phyloP scores from a whole-genome alignment of 139 green algal genomes.

The Monoraphidium neglectum region DNA sequence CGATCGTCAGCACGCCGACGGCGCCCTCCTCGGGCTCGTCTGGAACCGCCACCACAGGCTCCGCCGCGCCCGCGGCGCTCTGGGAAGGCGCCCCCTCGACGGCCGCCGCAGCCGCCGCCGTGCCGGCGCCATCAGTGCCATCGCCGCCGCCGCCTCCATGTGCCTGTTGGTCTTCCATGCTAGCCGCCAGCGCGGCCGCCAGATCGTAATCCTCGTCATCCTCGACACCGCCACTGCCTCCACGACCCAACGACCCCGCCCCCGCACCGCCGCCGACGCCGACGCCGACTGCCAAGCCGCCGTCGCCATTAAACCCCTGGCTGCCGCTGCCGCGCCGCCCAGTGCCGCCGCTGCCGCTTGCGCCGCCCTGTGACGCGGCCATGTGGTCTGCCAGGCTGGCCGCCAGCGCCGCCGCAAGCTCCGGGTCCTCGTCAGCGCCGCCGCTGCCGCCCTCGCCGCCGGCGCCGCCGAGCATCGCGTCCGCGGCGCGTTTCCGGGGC shows the following conservation, averaged over 20 bases:
- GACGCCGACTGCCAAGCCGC: neutral
- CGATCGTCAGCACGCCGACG: slow-evolving; percentile 5
- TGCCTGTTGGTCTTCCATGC: neutral
- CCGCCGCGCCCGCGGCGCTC: neutral
- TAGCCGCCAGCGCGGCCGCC: neutral
- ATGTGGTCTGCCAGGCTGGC: slow-evolving; percentile 46
- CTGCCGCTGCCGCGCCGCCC: neutral
- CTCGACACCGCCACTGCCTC: neutral
- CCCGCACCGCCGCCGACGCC: neutral
- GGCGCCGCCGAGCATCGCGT: neutral
- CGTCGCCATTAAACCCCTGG: too few species aligned
- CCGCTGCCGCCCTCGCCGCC: neutral
- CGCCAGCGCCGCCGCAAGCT: slow-evolving; percentile 69
- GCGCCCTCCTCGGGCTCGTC: slow-evolving; percentile 29
- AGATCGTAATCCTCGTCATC: neutral
- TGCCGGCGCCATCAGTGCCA: neutral
- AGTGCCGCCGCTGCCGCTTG: neutral
- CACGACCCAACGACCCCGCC: neutral
- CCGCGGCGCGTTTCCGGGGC: slow-evolving; percentile 1
- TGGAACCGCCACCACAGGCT: neutral
- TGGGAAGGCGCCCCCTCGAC: neutral
- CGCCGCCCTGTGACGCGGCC: slow-evolving; percentile 2
- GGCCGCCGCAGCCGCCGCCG: neutral
- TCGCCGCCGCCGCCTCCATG: neutral
- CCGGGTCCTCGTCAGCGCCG: slow-evolving; percentile 46